Base-by-base conservation (phyloP, 2,329 filamentous ascomycete species). In the Penicillium sclerotiorum region DNA sequence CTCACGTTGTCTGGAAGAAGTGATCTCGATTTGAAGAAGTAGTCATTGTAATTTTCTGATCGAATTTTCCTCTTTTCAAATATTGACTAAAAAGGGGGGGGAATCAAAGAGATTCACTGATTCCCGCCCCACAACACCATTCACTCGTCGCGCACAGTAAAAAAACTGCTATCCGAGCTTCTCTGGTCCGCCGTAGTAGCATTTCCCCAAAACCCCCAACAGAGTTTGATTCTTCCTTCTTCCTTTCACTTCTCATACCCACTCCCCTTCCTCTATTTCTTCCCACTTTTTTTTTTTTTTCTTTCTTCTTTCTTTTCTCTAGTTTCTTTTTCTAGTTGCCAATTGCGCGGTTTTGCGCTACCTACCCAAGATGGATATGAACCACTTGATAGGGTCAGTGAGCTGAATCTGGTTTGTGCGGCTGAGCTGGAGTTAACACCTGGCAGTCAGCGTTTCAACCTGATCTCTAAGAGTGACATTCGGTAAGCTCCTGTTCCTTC, bases 381-480 rank as follows among this genome's bases (percentile, higher is more conserved):
- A 77, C 65, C 73, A 77, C 64, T 69, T 77, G 60, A 77, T 77
- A 67, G 74, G 75, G 72, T 74, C 62, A 67, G 72, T 68, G 50
- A 51, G 56, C 50, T 56, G 58, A 59, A 61, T 57, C 51, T 58
- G 63, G 60, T 62, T 64, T 68, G 55, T 68, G 60, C 57, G 61
- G 65, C 58, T 66, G 56, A 59, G 67, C 64, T 64, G 60, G 60
- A 62, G 60, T 65, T 68, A 67, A 70, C 67, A 66, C 61, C 56
- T 63, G 49, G 57, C 74, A 92, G 90, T 76, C 89, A 92, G 76
- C 88, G 89, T 72, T 96, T 96, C 80, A 96, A 91, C 56, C 85
- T 96, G 77, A 94, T 96, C 75, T 96, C 92, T 55, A 95, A 93
- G 80, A 96, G 90, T 75, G 91, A 96, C 77, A 96, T 96, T 77